phyloP scores from a whole-genome alignment of 2,329 filamentous ascomycete genomes.

The Verruconis gallopava region DNA sequence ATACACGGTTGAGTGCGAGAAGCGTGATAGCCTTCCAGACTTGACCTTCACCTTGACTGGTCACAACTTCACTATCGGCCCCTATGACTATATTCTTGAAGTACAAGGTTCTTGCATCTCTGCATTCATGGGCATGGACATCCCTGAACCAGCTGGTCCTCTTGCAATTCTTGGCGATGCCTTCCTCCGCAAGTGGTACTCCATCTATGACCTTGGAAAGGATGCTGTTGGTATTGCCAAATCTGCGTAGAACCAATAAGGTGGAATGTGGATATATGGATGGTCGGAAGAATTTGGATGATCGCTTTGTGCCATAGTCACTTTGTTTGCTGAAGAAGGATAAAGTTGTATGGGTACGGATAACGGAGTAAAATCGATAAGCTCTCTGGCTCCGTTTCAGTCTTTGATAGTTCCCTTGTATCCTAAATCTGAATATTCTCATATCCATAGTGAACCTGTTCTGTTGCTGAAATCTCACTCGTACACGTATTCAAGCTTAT shows the following conservation, averaged over 20 bases:
- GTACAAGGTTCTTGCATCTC: constrained; percentile 93
- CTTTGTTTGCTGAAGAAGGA: too few relatives aligned
- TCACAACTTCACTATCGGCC: constrained; percentile 80
- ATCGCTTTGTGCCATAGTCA: too few relatives aligned
- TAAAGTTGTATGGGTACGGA: too few relatives aligned
- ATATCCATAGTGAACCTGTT: too few relatives aligned
- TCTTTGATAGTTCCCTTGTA: too few relatives aligned
- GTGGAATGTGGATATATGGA: too few relatives aligned
- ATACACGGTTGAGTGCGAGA: constrained; percentile 83
- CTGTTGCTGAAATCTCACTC: too few relatives aligned
- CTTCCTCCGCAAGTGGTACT: constrained; percentile 77
- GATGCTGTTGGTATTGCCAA: constrained; percentile 79
- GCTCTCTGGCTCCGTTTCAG: too few relatives aligned
- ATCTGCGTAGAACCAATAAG: constrained; percentile 62
- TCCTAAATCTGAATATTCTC: too few relatives aligned
- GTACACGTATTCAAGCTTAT: too few relatives aligned
- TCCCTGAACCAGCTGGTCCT: constrained; percentile 72
- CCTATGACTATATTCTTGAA: constrained; percentile 92
- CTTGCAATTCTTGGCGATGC: constrained; percentile 89
- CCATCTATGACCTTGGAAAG: constrained; percentile 89
- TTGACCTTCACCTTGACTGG: constrained; percentile 83
- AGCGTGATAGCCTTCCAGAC: constrained; percentile 73
- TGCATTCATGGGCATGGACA: constrained; percentile 89
- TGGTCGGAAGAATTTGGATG: too few relatives aligned
- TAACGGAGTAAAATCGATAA: too few relatives aligned